Conservation (phyloP, 2,329 filamentous ascomycete genomes). For the Cucurbitaria berberidis region DNA sequence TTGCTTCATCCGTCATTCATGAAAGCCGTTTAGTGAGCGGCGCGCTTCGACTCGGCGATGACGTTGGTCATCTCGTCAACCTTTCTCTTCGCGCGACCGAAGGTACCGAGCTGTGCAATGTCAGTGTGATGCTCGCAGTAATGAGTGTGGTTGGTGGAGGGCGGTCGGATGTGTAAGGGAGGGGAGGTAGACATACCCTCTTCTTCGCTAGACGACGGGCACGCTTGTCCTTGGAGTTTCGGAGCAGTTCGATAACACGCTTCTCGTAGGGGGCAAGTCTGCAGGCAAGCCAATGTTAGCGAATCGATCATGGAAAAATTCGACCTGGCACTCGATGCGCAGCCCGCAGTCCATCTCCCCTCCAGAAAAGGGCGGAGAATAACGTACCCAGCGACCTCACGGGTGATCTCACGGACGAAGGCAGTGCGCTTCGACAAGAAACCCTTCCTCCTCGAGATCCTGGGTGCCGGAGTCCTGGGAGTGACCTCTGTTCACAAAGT, state of each 20-base stretch:
- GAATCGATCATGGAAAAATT: background rate
- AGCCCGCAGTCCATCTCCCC: background rate
- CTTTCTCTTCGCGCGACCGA: slow-evolving; percentile 99
- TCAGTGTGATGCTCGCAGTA: slow-evolving; percentile 32
- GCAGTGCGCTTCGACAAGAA: slow-evolving; percentile 95
- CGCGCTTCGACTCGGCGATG: slow-evolving; percentile 92
- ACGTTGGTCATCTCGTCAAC: slow-evolving; percentile 98
- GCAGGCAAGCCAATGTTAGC: slow-evolving; percentile 14
- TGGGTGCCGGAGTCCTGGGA: slow-evolving; percentile 56
- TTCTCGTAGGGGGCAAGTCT: slow-evolving; percentile 71
- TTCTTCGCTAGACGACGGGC: slow-evolving; percentile 99
- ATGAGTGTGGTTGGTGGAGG: background rate
- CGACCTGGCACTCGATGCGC: background rate
- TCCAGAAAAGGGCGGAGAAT: slow-evolving; percentile 5
- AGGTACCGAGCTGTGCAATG: slow-evolving; percentile 82
- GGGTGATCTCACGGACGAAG: slow-evolving; percentile 96
- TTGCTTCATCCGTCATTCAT: slow-evolving; percentile 33
- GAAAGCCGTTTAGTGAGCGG: slow-evolving; percentile 64
- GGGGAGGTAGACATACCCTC: slow-evolving; percentile 69
- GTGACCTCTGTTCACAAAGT: slow-evolving; percentile 55
- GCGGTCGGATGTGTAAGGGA: slow-evolving; percentile 3
- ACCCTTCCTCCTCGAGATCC: slow-evolving; percentile 79
- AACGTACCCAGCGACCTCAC: slow-evolving; percentile 93
- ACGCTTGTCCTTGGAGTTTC: slow-evolving; percentile 99
- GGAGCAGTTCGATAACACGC: slow-evolving; percentile 97